Evolutionary conservation across 2,329 filamentous ascomycete species (phyloP), one percentile per base, ranked within the genome.

Genomic region (Aureobasidium melanogenum): DNA sequence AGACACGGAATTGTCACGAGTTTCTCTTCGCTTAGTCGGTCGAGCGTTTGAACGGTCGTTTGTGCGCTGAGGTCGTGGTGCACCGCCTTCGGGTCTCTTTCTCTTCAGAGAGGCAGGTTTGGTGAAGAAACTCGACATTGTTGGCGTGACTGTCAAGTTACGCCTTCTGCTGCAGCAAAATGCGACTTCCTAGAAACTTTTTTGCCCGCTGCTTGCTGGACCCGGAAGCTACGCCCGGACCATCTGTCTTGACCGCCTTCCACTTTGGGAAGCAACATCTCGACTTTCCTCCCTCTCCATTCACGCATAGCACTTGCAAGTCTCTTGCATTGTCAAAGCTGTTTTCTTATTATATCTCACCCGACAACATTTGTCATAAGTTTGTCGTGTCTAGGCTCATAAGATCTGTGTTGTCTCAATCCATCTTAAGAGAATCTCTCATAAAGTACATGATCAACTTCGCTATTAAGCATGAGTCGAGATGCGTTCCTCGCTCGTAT

Each of bases 71-170:
- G 41, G 46, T 80, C 61, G 78, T 74, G 7, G 79, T 70, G 64
- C 66, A 64, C 54, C 76, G 70, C 39, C 72, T 62, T 62, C 60
- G 30, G 47, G 22, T 47, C 92, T 83, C 81, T 97, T 97, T 69
- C 94, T 83, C 82, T 97, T 97, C 78, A 93, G 88, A 55, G 88
- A 88, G 43, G 88, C 88, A 6, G 94, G 91, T 41, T 88, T 80
- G 56, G 92, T 96, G 77, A 99, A 99, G 77, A 97, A 99, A 41
- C 92, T 96, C 70, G 93, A 96, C 92, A 96, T 46, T 61, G 38
- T 54, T 43, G 44, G 50, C 12, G 51, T 55, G 36, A 15, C 14
- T 26, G 32, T 26, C 9, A 24, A 41, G 36, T 43, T 43, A 39
- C 15, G 51, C 51, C 51, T 55, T 55, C 10, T 10, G 10, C 17